These are phyloP conservation scores for Histomonas meleagridis DNA, from an alignment of 208 protist species.

Conservation along the genomic window DNA sequence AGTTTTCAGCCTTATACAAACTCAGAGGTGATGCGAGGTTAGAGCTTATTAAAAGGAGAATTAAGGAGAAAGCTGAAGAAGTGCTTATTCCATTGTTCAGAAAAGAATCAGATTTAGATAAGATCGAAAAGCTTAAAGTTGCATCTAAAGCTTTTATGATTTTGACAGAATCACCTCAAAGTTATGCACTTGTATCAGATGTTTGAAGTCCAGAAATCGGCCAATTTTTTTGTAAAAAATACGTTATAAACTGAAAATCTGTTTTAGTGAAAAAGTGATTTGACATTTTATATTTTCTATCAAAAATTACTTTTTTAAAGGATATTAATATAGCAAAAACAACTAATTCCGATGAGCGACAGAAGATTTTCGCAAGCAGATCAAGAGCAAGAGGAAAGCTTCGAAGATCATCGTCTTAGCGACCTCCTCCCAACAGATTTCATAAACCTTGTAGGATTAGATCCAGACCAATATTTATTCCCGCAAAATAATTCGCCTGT, in stretches of 20 bases:
- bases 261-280: no score
- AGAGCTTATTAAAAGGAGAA: background rate
- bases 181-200: no score
- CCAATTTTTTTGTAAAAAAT: no score
- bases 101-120: background rate
- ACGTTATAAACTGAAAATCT: no score
- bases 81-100: background rate
- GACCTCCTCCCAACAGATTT: background rate
- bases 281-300: no score
- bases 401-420: no score
- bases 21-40: background rate
- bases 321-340: no score
- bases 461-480: constrained; percentile 23
- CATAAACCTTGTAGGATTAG: background rate
- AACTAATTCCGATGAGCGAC: no score
- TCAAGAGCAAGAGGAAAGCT: no score
- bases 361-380: no score
- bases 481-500: background rate
- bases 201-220: no score
- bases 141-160: background rate
- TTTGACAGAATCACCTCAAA: background rate
- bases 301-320: no score
- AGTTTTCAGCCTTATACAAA: background rate
- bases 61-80: background rate
- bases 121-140: background rate